These are phyloP conservation scores for Bipolaris zeicola DNA, from an alignment of 2,329 filamentous ascomycete species.

Conservation along the genomic window DNA sequence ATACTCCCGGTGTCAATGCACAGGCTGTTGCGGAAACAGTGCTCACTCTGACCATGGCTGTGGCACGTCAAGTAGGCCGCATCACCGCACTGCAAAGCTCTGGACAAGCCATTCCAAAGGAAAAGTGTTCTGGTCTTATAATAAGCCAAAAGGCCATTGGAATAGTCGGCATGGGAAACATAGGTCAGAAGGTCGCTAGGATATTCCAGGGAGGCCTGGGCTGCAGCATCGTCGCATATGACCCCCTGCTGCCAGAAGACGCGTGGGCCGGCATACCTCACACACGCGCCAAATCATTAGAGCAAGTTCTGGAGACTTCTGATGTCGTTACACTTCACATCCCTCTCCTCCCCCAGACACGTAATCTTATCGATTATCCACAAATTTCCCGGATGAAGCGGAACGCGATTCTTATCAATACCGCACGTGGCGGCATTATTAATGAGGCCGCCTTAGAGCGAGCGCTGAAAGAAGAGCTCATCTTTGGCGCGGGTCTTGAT, in stretches of 20 bases:
- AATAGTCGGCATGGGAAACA: conserved; percentile 55
- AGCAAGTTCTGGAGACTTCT: conserved; percentile 18
- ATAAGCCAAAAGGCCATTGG: conserved; percentile 53
- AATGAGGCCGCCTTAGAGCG: conserved; percentile 55
- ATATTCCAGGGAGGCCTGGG: conserved; percentile 44
- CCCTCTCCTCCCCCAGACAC: conserved; percentile 29
- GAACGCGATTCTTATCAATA: conserved; percentile 54
- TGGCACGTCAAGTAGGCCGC: conserved; percentile 33
- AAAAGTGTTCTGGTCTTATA: conserved; percentile 50
- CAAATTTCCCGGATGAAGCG: conserved; percentile 52
- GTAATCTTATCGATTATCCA: conserved; percentile 35
- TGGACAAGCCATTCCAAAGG: conserved; percentile 48
- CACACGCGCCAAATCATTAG: conserved; percentile 24
- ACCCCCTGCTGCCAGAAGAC: conserved; percentile 50
- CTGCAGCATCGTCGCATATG: conserved; percentile 50
- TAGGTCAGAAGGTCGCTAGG: conserved; percentile 23
- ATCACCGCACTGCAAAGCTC: conserved; percentile 35
- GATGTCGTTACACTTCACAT: conserved; percentile 32
- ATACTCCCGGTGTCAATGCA: conserved; percentile 56
- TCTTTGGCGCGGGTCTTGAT: conserved; percentile 56
- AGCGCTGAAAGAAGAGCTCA: conserved; percentile 50
- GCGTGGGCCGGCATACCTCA: conserved; percentile 41
- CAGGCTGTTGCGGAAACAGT: conserved; percentile 52
- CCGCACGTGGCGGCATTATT: conserved; percentile 56
- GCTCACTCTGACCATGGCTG: conserved; percentile 45